Evolutionary conservation across 805 yeast genomes (phyloP).

Genomic region (Sugiyamaella chiloensis): DNA sequence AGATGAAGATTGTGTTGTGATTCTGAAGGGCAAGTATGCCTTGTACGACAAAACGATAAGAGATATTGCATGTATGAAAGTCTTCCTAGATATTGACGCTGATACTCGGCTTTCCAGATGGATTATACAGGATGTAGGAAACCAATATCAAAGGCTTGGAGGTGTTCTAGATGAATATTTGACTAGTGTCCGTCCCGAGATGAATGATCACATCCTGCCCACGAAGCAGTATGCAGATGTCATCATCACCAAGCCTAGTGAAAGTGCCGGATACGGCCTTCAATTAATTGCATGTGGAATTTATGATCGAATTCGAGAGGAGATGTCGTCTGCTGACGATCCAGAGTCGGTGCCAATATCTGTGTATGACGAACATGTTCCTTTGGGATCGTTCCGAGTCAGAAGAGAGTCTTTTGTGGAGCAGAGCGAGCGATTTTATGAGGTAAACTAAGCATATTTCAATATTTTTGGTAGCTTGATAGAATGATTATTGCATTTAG

Average conservation of each 20-base stretch:
- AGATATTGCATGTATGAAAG: conserved; percentile 56
- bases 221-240: conserved; percentile 74
- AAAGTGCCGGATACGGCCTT: conserved; percentile 41
- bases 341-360: not conserved
- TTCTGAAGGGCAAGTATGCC: conserved; percentile 80
- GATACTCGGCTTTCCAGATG: conserved; percentile 82
- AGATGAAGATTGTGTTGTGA: conserved; percentile 30
- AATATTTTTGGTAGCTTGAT: too few relatives aligned
- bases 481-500: not conserved
- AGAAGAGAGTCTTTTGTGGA: conserved; percentile 19
- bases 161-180: conserved; percentile 46
- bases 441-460: conserved; percentile 3
- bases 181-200: conserved; percentile 58
- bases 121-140: conserved; percentile 37
- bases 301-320: conserved; percentile 29
- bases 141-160: conserved; percentile 27
- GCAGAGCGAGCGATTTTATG: conserved; percentile 20
- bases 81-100: conserved; percentile 80
- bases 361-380: not conserved
- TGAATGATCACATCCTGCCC: conserved; percentile 55
- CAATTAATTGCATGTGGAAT: conserved; percentile 64
- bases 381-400: conserved; percentile 9
- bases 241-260: conserved; percentile 51
- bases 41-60: conserved; percentile 59
- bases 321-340: conserved; percentile 3